Conservation (phyloP, 805 yeast genomes). For the Danielia reshetovae region DNA sequence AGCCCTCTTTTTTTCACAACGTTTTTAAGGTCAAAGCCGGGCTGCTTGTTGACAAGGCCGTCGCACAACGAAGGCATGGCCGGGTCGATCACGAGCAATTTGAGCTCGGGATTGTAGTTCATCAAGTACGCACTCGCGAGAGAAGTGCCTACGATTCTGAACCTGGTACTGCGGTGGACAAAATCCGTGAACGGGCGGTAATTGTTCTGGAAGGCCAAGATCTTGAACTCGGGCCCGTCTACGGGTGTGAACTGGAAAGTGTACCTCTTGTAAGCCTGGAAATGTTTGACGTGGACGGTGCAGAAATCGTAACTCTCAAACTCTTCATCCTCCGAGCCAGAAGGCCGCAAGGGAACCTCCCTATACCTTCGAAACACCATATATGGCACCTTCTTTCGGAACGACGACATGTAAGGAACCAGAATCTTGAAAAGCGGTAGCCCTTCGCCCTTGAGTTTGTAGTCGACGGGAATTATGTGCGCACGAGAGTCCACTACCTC, state of each 20-base stretch:
- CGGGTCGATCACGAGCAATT: constrained; percentile 31
- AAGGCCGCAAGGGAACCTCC: constrained; percentile 23
- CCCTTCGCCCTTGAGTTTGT: constrained; percentile 30
- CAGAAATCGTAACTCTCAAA: constrained; percentile 34
- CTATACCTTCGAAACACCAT: constrained; percentile 28
- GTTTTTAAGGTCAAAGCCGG: constrained; percentile 18
- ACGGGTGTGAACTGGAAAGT: constrained; percentile 24
- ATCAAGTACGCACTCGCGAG: constrained; percentile 26
- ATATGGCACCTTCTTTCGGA: constrained; percentile 33
- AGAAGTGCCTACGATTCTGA: constrained; percentile 36
- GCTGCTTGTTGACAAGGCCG: constrained; percentile 26
- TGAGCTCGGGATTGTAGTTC: constrained; percentile 29
- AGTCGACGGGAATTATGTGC: constrained; percentile 31
- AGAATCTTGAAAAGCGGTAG: constrained; percentile 34
- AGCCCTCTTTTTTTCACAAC: no score
- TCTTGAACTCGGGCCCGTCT: constrained; percentile 19
- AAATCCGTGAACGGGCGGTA: constrained; percentile 39
- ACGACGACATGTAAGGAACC: constrained; percentile 33
- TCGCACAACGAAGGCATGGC: constrained; percentile 36
- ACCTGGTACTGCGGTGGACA: constrained; percentile 31
- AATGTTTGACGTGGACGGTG: constrained; percentile 26
- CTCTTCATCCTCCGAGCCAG: constrained; percentile 16
- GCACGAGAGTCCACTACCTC: constrained; percentile 23
- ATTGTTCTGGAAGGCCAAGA: constrained; percentile 32
- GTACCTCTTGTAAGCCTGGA: constrained; percentile 24